A percentile compares a stretch with the other conserved stretches of the same genome.
Conservation (phyloP, 352 stramenopile genomes). For the Pythium plurisporium region DNA sequence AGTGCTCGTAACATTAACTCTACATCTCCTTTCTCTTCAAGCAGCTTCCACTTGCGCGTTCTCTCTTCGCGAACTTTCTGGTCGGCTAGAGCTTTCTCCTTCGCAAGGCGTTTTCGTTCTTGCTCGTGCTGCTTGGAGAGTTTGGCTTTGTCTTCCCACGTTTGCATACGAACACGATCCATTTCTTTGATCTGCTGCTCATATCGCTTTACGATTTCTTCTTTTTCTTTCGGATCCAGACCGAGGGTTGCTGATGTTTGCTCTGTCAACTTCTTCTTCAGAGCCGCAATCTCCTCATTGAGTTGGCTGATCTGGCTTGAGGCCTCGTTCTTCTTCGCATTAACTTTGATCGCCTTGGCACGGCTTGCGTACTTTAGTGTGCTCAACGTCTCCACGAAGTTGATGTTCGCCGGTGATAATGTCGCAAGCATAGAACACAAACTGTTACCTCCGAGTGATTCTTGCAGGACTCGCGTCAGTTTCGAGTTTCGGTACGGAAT, state of each 20-base stretch:
- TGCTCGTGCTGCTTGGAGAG: slow-evolving; percentile 84
- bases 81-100: slow-evolving; percentile 74
- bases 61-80: slow-evolving; percentile 79
- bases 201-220: slow-evolving; percentile 84
- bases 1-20: slow-evolving; percentile 76
- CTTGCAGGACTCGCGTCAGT: slow-evolving; percentile 90
- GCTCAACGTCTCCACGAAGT: slow-evolving; percentile 93
- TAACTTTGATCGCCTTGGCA: slow-evolving; percentile 94
- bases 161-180: slow-evolving; percentile 77
- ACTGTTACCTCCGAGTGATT: slow-evolving; percentile 91
- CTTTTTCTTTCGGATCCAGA: slow-evolving; percentile 80
- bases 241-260: slow-evolving; percentile 60
- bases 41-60: slow-evolving; percentile 77
- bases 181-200: slow-evolving; percentile 90
- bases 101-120: slow-evolving; percentile 74
- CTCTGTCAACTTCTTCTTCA: slow-evolving; percentile 86
- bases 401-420: slow-evolving; percentile 92
- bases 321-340: slow-evolving; percentile 91
- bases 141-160: slow-evolving; percentile 86
- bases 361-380: slow-evolving; percentile 95
- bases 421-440: slow-evolving; percentile 95
- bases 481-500: slow-evolving; percentile 94
- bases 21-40: slow-evolving; percentile 81
- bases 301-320: slow-evolving; percentile 86
- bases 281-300: slow-evolving; percentile 85